phyloP scores from a whole-genome alignment of 192 early-diverging fungal species.

The Umbelopsis sp. region DNA sequence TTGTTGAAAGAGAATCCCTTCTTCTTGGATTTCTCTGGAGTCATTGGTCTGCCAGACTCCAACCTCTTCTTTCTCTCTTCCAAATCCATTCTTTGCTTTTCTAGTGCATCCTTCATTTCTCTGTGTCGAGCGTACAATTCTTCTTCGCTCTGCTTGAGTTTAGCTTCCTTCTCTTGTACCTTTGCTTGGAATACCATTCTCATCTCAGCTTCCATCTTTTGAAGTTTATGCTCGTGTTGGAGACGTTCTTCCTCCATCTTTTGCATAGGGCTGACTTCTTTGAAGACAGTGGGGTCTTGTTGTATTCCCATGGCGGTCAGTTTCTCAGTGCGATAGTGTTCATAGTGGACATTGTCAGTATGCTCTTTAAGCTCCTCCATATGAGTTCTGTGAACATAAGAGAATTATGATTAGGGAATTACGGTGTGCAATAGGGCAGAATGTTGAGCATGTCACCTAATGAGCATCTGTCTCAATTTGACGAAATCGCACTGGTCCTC shows the following conservation, averaged over 20 bases:
- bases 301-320: conserved; percentile 84
- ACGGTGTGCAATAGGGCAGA: background rate
- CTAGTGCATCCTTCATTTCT: conserved; percentile 98
- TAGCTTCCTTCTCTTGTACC: conserved; percentile 98
- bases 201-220: conserved; percentile 99
- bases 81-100: conserved; percentile 92
- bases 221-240: conserved; percentile 94
- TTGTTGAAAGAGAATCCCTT: conserved; percentile 72
- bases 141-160: conserved; percentile 97
- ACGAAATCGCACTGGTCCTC: conserved; percentile 97
- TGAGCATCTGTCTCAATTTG: conserved; percentile 89
- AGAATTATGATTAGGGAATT: conserved; percentile 5
- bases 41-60: conserved; percentile 72
- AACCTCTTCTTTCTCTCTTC: conserved; percentile 95
- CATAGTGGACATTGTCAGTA: conserved; percentile 91
- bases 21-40: conserved; percentile 70
- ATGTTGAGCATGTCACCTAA: conserved; percentile 47
- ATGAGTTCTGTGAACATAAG: conserved; percentile 68
- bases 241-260: conserved; percentile 93
- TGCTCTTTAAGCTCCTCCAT: conserved; percentile 98
- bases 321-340: conserved; percentile 96
- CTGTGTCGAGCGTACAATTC: conserved; percentile 96
- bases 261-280: conserved; percentile 68
- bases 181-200: conserved; percentile 98
- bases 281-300: conserved; percentile 81